Conservation (phyloP, 176 grass and related monocot species). For the Alopecurus myosuroides region DNA sequence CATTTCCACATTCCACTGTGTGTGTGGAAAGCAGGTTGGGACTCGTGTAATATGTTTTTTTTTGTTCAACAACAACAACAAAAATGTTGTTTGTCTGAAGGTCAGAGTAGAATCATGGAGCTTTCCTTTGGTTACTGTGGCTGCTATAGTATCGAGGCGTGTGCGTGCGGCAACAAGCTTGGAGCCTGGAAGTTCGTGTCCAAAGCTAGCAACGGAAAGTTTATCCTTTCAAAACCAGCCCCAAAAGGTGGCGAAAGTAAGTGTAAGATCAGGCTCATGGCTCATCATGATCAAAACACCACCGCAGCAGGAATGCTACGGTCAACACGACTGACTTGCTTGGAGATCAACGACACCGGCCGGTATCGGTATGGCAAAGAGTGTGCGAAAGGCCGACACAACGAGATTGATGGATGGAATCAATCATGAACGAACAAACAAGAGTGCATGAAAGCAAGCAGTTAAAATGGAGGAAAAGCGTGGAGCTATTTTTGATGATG, state of each 20-base stretch:
- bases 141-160: neutral
- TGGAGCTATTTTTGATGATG: neutral
- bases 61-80: too few relatives aligned
- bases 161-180: conserved; percentile 16
- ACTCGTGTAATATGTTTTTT: neutral
- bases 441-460: neutral
- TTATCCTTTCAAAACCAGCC: conserved; percentile 22
- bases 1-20: neutral
- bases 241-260: neutral
- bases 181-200: conserved; percentile 21
- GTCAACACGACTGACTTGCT: conserved; percentile 16
- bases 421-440: neutral
- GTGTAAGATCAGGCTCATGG: neutral
- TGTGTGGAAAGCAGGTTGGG: neutral
- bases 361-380: neutral
- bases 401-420: neutral
- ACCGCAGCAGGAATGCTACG: neutral
- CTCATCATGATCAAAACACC: neutral
- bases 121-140: conserved; percentile 23
- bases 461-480: neutral
- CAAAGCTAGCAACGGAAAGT: conserved; percentile 37
- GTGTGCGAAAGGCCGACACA: neutral
- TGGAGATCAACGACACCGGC: neutral
- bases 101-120: neutral
- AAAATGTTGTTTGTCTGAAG: neutral